Conservation (phyloP, 371 early-diverging fungal genomes). For the Mucor sp. region DNA sequence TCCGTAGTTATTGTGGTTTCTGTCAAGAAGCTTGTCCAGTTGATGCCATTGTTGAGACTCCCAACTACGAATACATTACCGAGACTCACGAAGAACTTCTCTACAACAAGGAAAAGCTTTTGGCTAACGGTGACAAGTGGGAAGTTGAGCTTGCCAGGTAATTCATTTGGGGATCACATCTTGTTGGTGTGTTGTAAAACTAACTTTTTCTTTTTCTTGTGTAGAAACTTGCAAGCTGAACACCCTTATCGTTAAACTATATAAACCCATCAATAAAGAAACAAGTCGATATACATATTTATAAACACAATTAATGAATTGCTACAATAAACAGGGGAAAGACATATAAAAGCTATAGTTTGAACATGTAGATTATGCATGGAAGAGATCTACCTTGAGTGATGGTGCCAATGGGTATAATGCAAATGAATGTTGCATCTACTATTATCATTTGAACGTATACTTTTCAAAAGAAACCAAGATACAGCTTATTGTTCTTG, state of each 20-base stretch:
- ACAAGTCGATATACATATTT: constrained; percentile 8
- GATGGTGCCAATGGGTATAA: too few relatives aligned
- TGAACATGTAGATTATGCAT: background rate
- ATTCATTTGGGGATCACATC: background rate
- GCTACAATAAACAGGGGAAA: background rate
- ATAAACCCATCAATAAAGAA: constrained; percentile 4
- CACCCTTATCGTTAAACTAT: constrained; percentile 64
- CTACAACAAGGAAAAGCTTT: constrained; percentile 98
- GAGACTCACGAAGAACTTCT: constrained; percentile 96
- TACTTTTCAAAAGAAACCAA: too few relatives aligned
- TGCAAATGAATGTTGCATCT: too few relatives aligned
- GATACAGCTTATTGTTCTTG: too few relatives aligned
- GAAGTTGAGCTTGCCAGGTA: constrained; percentile 85
- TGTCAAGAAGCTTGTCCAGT: constrained; percentile 89
- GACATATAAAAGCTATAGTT: background rate
- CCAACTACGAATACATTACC: constrained; percentile 96
- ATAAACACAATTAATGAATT: background rate
- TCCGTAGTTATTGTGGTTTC: constrained; percentile 88
- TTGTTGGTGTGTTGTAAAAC: background rate
- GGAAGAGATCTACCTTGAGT: background rate
- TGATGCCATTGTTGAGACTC: constrained; percentile 98
- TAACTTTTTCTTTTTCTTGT: background rate
- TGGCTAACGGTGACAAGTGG: constrained; percentile 99
- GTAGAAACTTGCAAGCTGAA: constrained; percentile 61
- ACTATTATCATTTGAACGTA: too few relatives aligned